phyloP scores from a whole-genome alignment of 2,329 filamentous ascomycete genomes.

The Trichoderma gracile region DNA sequence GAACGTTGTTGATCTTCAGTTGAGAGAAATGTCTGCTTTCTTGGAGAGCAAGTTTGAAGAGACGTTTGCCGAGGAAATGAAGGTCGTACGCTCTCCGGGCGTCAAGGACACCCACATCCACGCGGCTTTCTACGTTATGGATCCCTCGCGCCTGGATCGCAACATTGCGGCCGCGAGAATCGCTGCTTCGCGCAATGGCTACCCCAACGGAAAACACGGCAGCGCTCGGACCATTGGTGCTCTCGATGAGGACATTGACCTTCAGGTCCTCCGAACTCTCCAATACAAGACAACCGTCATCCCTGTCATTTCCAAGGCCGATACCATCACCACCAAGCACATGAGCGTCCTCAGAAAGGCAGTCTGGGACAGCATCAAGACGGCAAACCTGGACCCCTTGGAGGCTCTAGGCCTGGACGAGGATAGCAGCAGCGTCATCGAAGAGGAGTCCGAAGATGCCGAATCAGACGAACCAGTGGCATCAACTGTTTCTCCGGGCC shows the following conservation, averaged over 20 bases:
- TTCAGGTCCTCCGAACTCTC: constrained; percentile 84
- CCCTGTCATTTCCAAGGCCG: constrained; percentile 92
- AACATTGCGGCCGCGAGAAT: constrained; percentile 68
- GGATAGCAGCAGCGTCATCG: constrained; percentile 65
- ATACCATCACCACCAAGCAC: constrained; percentile 92
- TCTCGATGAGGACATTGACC: constrained; percentile 83
- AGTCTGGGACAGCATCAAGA: constrained; percentile 85
- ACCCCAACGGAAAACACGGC: constrained; percentile 49
- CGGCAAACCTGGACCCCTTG: constrained; percentile 81
- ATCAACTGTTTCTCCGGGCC: constrained; percentile 39
- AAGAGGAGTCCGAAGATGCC: constrained; percentile 48
- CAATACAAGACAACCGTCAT: constrained; percentile 95
- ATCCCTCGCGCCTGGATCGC: constrained; percentile 80
- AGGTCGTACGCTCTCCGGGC: constrained; percentile 89
- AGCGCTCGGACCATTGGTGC: constrained; percentile 58
- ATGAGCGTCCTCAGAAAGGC: constrained; percentile 90
- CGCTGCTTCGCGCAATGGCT: constrained; percentile 48
- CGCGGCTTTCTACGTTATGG: constrained; percentile 87
- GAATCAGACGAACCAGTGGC: constrained; percentile 37
- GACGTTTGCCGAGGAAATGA: constrained; percentile 96
- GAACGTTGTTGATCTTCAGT: constrained; percentile 89
- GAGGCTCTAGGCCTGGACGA: constrained; percentile 83
- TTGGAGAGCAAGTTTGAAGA: constrained; percentile 98
- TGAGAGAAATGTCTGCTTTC: constrained; percentile 88
- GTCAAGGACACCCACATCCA: constrained; percentile 97